Evolutionary conservation across 2,329 filamentous ascomycete species (phyloP).

Genomic region (Elsinoe batatas): DNA sequence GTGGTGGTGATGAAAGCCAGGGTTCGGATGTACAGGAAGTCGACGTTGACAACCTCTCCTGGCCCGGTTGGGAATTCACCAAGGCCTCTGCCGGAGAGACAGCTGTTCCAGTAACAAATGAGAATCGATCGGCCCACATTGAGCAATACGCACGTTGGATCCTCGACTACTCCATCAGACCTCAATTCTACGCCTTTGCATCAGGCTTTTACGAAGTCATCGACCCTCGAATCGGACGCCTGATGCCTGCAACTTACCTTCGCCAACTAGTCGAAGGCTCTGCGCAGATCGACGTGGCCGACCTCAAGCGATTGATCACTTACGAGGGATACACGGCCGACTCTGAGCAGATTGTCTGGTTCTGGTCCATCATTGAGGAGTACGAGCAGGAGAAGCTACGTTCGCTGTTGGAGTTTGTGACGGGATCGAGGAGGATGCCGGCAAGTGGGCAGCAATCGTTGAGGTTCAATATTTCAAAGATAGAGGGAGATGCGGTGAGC

Average conservation of each 20-base stretch:
- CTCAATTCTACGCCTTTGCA: constrained; percentile 72
- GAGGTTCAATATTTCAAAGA: constrained; percentile 73
- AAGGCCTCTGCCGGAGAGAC: constrained; percentile 34
- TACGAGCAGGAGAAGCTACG: constrained; percentile 62
- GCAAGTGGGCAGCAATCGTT: constrained; percentile 75
- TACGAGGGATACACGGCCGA: constrained; percentile 72
- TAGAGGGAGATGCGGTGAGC: constrained; percentile 52
- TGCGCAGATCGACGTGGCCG: constrained; percentile 66
- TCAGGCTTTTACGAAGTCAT: constrained; percentile 71
- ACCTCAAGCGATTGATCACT: constrained; percentile 59
- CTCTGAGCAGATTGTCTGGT: constrained; percentile 62
- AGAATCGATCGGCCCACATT: constrained; percentile 69
- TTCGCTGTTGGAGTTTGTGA: constrained; percentile 84
- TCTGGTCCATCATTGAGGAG: constrained; percentile 69
- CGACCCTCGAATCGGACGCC: constrained; percentile 53
- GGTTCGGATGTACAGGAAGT: neutral
- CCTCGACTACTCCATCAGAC: constrained; percentile 63
- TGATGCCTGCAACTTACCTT: constrained; percentile 62
- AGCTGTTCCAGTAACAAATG: constrained; percentile 66
- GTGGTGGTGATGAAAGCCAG: neutral
- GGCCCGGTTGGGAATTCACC: constrained; percentile 47
- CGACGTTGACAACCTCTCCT: constrained; percentile 22
- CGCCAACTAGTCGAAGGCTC: constrained; percentile 75
- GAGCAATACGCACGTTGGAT: constrained; percentile 78
- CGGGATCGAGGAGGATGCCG: constrained; percentile 80